phyloP scores from a whole-genome alignment of 192 early-diverging fungal species.

The Coemansia reversa region DNA sequence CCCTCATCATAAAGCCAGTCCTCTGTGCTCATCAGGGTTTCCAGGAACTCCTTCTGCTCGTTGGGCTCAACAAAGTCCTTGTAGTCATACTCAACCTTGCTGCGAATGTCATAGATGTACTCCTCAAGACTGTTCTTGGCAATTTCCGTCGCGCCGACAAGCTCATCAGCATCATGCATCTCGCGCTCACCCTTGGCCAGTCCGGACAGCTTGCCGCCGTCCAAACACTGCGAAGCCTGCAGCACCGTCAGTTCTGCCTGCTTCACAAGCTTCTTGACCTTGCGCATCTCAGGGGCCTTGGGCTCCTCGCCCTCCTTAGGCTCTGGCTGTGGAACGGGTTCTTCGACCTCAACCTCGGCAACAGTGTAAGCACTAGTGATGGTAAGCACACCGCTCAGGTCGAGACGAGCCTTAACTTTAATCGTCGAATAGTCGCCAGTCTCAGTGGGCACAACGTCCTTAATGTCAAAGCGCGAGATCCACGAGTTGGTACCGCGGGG shows the following conservation, averaged over 20 bases:
- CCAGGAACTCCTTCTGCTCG: slow-evolving; percentile 68
- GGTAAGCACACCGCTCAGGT: slow-evolving; percentile 76
- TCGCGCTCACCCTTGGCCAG: slow-evolving; percentile 79
- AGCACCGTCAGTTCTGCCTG: slow-evolving; percentile 79
- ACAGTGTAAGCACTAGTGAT: slow-evolving; percentile 85
- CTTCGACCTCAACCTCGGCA: slow-evolving; percentile 85
- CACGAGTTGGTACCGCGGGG: slow-evolving; percentile 75
- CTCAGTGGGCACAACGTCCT: slow-evolving; percentile 68
- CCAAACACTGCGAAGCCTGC: slow-evolving; percentile 61
- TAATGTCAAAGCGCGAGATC: slow-evolving; percentile 85
- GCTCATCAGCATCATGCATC: slow-evolving; percentile 81
- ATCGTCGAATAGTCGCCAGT: slow-evolving; percentile 71
- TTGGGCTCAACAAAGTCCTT: slow-evolving; percentile 70
- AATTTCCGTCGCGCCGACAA: slow-evolving; percentile 91
- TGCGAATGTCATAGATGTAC: slow-evolving; percentile 94
- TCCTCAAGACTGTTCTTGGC: slow-evolving; percentile 95
- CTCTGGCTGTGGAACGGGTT: slow-evolving; percentile 62
- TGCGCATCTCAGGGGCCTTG: slow-evolving; percentile 61
- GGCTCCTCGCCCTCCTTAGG: slow-evolving; percentile 62
- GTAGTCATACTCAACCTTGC: slow-evolving; percentile 77
- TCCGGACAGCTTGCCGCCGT: slow-evolving; percentile 58
- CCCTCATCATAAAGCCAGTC: slow-evolving; percentile 99
- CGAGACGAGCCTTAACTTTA: slow-evolving; percentile 90
- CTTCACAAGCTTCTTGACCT: slow-evolving; percentile 91
- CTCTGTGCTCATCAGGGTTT: slow-evolving; percentile 75